Base-by-base conservation (phyloP, 2,329 filamentous ascomycete genomes). In the Plenodomus tracheiphilus region DNA sequence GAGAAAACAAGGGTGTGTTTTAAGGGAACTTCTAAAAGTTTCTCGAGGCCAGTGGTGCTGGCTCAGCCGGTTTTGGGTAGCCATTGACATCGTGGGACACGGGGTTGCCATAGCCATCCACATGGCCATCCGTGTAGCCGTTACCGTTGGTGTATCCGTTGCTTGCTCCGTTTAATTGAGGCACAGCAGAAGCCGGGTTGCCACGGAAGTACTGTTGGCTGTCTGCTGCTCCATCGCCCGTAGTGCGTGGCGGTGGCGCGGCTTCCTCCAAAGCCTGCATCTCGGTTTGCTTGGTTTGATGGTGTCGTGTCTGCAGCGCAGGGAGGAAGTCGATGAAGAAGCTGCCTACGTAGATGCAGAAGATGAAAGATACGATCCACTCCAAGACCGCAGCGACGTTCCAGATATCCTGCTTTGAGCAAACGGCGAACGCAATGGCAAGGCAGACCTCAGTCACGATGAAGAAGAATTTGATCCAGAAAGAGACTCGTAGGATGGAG, bases 241-340 rank as follows among this genome's bases (percentile, higher is more conserved):
- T 54, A 3, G 47, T 30, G 16, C 37, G 17, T 25, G 18, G 45
- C 18, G 17, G 35, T 19, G 41, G 37, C 20, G 43, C 53, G 17
- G 54, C 57, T 49, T 62, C 54, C 51, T 61, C 58, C 1, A 61
- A 60, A 51, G 66, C 58, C 41, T 72, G 66, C 62, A 73, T 70
- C 38, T 71, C 61, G 2, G 70, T 73, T 48, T 67, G 61, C 43
- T 58, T 51, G 45, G 62, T 66, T 49, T 75, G 66, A 51, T 71
- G 69, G 57, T 75, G 69, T 56, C 81, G 83, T 10, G 85, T 88
- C 53, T 81, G 78, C 2, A 88, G 78, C 10, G 90, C 89, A 0
- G 94, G 94, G 56, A 89, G 80, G 41, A 99, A 84, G 74, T 99
- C 93, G 68, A 97, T 80, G 65, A 87, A 81, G 77, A 96, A 97